A percentile compares a stretch with the other conserved stretches of the same genome.
Evolutionary conservation across 371 early-diverging fungal species (phyloP).

Genomic region (Nematocida ironsii): DNA sequence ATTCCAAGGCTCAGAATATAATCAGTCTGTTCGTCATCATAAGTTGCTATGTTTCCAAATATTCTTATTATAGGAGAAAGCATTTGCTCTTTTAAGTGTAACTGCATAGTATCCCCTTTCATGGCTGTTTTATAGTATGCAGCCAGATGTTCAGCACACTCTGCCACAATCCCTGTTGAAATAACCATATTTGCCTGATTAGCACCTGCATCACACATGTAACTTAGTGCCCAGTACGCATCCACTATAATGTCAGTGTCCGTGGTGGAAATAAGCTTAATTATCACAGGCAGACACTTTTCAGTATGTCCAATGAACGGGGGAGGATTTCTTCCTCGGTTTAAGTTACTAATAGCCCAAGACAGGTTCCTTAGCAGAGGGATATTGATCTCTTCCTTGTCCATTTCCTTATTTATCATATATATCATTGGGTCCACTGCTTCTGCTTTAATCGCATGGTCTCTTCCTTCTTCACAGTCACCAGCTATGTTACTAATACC

Average conservation of each 20-base stretch:
- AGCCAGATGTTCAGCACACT: constrained; percentile 9
- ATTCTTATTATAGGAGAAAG: constrained; percentile 89
- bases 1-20: constrained; percentile 83
- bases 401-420: constrained; percentile 76
- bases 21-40: constrained; percentile 92
- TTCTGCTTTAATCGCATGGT: constrained; percentile 80
- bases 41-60: constrained; percentile 97
- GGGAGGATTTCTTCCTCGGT: constrained; percentile 92
- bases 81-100: constrained; percentile 31
- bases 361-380: constrained; percentile 90
- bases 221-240: constrained; percentile 97
- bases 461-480: constrained; percentile 86
- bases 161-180: constrained; percentile 74
- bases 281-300: constrained; percentile 75
- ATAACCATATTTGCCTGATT: constrained; percentile 91
- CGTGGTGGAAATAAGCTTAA: constrained; percentile 80
- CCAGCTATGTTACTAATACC: constrained; percentile 99
- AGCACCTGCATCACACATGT: constrained; percentile 87
- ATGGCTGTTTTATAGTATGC: not conserved
- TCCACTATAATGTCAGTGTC: constrained; percentile 95
- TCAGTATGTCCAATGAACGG: constrained; percentile 72
- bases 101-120: constrained; percentile 13
- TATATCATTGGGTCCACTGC: constrained; percentile 78
- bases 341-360: constrained; percentile 96
- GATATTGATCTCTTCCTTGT: constrained; percentile 63